Conservation (phyloP, 78 protist species). For the Thecamonas trahens region DNA sequence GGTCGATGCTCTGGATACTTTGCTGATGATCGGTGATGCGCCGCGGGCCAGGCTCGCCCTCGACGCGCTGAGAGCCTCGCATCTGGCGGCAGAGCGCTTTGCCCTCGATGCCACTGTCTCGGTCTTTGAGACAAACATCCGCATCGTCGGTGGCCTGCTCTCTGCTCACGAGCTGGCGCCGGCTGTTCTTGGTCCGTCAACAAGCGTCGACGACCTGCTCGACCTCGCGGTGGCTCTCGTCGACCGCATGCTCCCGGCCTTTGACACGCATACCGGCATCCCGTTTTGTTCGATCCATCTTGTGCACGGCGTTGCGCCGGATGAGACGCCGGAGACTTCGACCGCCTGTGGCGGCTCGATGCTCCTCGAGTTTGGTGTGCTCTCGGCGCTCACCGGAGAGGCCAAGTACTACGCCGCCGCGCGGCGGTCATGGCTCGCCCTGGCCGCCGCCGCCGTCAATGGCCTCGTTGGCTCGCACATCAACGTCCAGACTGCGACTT, state of each 20-base stretch:
- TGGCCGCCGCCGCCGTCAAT: background rate
- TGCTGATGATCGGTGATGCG: slow-evolving; percentile 16
- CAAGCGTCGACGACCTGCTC: slow-evolving; percentile 20
- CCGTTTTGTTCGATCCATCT: slow-evolving; percentile 44
- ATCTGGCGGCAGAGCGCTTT: background rate
- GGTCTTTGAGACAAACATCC: slow-evolving; percentile 63
- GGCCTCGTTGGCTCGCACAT: slow-evolving; percentile 48
- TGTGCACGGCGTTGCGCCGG: slow-evolving; percentile 28
- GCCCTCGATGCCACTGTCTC: slow-evolving; percentile 43
- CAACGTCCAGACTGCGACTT: slow-evolving; percentile 4
- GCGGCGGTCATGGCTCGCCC: no score
- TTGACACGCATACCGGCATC: slow-evolving; percentile 38
- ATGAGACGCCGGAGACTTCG: slow-evolving; percentile 34
- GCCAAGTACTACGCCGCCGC: slow-evolving; percentile 9
- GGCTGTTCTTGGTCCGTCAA: background rate
- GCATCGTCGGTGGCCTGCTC: slow-evolving; percentile 58
- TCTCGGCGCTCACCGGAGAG: slow-evolving; percentile 27
- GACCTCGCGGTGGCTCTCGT: slow-evolving; percentile 39
- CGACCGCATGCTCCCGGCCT: slow-evolving; percentile 44
- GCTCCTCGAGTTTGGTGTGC: slow-evolving; percentile 30
- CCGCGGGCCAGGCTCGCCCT: background rate
- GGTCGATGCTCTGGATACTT: slow-evolving; percentile 34
- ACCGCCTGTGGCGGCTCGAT: slow-evolving; percentile 54
- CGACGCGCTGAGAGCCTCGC: background rate
- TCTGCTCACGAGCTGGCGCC: slow-evolving; percentile 26